These are phyloP conservation scores for Liquidambar formosana DNA, from an alignment of 164 flowering plant genomes.

Conservation along the genomic window DNA sequence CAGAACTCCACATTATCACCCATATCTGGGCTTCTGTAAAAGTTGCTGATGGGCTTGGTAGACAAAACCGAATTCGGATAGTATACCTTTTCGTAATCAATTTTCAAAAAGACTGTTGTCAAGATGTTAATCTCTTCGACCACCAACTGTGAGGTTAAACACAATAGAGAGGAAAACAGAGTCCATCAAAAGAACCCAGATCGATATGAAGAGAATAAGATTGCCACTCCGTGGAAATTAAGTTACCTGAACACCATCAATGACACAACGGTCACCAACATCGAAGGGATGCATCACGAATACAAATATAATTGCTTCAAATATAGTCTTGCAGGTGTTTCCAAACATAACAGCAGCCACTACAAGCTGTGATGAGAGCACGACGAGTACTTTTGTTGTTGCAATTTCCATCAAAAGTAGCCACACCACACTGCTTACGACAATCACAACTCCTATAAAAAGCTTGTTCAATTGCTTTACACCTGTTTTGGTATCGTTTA, in stretches of 20 bases:
- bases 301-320: constrained; percentile 59
- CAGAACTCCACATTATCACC: constrained; percentile 51
- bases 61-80: constrained; percentile 65
- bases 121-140: constrained; percentile 73
- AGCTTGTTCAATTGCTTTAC: constrained; percentile 56
- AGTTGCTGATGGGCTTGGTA: constrained; percentile 61
- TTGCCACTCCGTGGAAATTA: background rate
- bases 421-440: constrained; percentile 43
- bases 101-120: constrained; percentile 60
- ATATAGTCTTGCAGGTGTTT: constrained; percentile 62
- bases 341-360: constrained; percentile 56
- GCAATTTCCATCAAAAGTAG: constrained; percentile 58
- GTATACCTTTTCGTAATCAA: constrained; percentile 49
- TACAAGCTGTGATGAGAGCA: constrained; percentile 58
- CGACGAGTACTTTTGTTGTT: constrained; percentile 53
- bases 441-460: constrained; percentile 37
- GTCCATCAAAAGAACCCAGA: background rate
- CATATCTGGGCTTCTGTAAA: constrained; percentile 65
- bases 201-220: background rate
- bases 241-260: constrained; percentile 55
- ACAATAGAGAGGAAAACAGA: background rate
- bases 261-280: constrained; percentile 64
- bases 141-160: constrained; percentile 41
- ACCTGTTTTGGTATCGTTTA: constrained; percentile 62
- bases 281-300: constrained; percentile 72